Conservation (phyloP, 140 eudicot genomes). For the Bidens hawaiensis region DNA sequence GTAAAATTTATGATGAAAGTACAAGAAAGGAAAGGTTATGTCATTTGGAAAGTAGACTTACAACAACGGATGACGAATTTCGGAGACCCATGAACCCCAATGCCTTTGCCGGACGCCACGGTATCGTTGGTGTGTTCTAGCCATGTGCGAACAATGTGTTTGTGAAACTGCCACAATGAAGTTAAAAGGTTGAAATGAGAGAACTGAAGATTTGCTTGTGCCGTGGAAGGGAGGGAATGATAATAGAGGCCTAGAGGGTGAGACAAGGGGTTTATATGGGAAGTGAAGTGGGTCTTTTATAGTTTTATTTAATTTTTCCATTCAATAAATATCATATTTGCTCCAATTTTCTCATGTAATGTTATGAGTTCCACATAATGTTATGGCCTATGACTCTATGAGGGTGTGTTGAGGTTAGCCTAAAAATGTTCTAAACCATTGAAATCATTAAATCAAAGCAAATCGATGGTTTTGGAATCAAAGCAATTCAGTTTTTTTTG, state of each 20-base stretch:
- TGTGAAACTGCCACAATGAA: constrained; percentile 24
- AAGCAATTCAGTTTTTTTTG: no score
- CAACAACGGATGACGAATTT: constrained; percentile 78
- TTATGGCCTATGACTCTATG: no score
- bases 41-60: constrained; percentile 29
- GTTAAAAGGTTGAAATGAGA: constrained; percentile 14
- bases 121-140: constrained; percentile 60
- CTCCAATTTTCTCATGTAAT: neutral
- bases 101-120: constrained; percentile 82
- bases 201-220: constrained; percentile 10
- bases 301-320: neutral
- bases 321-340: neutral
- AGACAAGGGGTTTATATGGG: constrained; percentile 28
- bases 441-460: no score
- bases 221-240: constrained; percentile 22
- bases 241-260: constrained; percentile 15
- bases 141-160: constrained; percentile 42
- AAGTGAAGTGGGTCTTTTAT: neutral
- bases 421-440: no score
- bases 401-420: no score
- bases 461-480: no score
- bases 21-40: neutral
- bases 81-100: constrained; percentile 97
- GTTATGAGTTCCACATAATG: no score
- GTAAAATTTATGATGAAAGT: neutral